phyloP scores from a whole-genome alignment of 768 basidiomycete genomes.

The Boletus tylopilopsis region DNA sequence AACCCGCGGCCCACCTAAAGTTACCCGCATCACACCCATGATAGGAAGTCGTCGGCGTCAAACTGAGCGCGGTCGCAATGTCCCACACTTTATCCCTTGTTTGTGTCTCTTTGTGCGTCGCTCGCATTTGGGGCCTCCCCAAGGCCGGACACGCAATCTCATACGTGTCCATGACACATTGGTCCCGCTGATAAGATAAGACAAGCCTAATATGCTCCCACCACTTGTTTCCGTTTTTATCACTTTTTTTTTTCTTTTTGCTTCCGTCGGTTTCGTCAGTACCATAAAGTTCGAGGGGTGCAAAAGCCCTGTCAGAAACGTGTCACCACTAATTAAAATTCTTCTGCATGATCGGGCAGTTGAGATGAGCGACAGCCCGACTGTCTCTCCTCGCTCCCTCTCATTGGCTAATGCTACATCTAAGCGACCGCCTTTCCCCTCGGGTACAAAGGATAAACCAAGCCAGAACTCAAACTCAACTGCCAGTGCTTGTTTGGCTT shows the following conservation, averaged over 20 bases:
- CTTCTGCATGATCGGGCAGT: background rate
- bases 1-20: slow-evolving; percentile 16
- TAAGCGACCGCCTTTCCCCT: background rate
- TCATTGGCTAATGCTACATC: background rate
- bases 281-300: slow-evolving; percentile 4
- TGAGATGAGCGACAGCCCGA: slow-evolving; percentile 1
- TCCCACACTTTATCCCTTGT: slow-evolving; percentile 2
- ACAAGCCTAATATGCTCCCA: slow-evolving; percentile 11
- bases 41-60: slow-evolving; percentile 3
- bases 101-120: slow-evolving; percentile 3
- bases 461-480: no score
- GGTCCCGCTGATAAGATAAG: slow-evolving; percentile 30
- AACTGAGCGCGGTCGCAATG: slow-evolving; percentile 11
- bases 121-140: slow-evolving; percentile 22
- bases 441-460: background rate
- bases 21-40: slow-evolving; percentile 4
- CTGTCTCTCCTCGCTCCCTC: background rate
- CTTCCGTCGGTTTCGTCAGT: slow-evolving; percentile 17
- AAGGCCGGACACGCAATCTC: slow-evolving; percentile 8
- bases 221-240: slow-evolving; percentile 13
- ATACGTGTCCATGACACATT: slow-evolving; percentile 24
- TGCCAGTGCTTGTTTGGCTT: background rate
- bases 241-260: slow-evolving; percentile 7
- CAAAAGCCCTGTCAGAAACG: background rate
- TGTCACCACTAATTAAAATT: slow-evolving; percentile 2